A percentile compares a stretch with the other conserved stretches of the same genome.
Evolutionary conservation across 352 stramenopile species (phyloP).

Genomic region (Phytophthora meadii): DNA sequence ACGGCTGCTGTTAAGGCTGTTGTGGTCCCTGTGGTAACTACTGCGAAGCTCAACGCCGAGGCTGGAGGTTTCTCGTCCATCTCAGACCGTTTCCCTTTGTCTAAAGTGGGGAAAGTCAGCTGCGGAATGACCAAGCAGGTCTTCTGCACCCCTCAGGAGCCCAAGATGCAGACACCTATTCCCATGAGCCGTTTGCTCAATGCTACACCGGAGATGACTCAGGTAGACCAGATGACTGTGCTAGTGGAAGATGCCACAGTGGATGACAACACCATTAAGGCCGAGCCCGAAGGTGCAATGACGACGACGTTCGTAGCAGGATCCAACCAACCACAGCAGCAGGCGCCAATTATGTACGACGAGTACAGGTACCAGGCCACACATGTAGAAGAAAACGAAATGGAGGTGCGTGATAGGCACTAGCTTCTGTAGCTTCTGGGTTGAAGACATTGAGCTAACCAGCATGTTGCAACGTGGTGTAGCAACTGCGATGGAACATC

Average conservation of each 20-base stretch:
- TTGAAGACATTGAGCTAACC: slow-evolving; percentile 12
- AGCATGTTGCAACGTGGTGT: slow-evolving; percentile 18
- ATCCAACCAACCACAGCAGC: slow-evolving; percentile 19
- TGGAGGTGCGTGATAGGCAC: slow-evolving; percentile 57
- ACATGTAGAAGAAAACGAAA: slow-evolving; percentile 74
- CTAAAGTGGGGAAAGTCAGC: slow-evolving; percentile 47
- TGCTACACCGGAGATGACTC: slow-evolving; percentile 52
- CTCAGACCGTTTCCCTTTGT: slow-evolving; percentile 58
- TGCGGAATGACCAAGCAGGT: slow-evolving; percentile 36
- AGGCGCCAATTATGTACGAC: slow-evolving; percentile 32
- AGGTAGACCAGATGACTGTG: slow-evolving; percentile 65
- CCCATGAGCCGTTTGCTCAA: slow-evolving; percentile 45
- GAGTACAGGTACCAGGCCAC: slow-evolving; percentile 66
- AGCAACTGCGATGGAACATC: slow-evolving; percentile 76
- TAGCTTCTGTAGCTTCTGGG: not conserved
- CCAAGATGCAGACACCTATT: slow-evolving; percentile 23
- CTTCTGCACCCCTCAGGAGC: slow-evolving; percentile 25
- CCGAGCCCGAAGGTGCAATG: slow-evolving; percentile 37
- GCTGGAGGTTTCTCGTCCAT: slow-evolving; percentile 64
- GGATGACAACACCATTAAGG: slow-evolving; percentile 46
- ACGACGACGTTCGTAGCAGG: slow-evolving; percentile 33
- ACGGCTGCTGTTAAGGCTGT: slow-evolving; percentile 32
- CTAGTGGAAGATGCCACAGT: slow-evolving; percentile 53
- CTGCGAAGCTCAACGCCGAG: slow-evolving; percentile 8
- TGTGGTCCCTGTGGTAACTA: slow-evolving; percentile 12